Conservation (phyloP, 2,329 filamentous ascomycete species). For the Colletotrichum sp. region DNA sequence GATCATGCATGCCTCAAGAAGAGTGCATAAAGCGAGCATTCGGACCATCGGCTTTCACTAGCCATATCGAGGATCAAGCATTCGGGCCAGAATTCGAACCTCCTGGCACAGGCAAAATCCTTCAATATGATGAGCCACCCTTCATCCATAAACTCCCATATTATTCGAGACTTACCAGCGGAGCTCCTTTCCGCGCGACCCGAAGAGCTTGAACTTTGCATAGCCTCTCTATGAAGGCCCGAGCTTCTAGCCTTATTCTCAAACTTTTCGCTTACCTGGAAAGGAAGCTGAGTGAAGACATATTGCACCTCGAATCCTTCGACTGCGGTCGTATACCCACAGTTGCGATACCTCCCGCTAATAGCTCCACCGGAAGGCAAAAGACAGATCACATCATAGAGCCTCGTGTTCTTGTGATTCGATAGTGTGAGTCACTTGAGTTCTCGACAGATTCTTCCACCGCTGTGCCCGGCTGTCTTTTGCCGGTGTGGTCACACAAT, state of each 20-base stretch:
- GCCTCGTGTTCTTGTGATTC: background rate
- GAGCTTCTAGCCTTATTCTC: fast-evolving
- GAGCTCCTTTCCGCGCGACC: background rate
- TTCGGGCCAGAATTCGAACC: background rate
- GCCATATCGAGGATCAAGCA: background rate
- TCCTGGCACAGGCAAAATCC: background rate
- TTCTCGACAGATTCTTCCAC: background rate
- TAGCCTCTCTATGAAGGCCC: fast-evolving
- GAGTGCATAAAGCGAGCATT: background rate
- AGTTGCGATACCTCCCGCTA: background rate
- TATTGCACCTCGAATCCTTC: background rate
- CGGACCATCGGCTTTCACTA: background rate
- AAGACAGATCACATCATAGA: background rate
- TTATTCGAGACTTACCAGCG: background rate
- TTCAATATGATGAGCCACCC: background rate
- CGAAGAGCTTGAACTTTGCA: background rate
- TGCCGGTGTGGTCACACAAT: background rate
- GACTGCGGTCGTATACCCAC: background rate
- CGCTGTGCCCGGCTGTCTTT: background rate
- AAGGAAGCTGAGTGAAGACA: background rate
- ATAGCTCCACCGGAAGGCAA: background rate
- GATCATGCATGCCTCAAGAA: fast-evolving
- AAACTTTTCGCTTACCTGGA: background rate
- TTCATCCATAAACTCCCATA: background rate
- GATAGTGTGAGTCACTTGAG: background rate